A percentile compares a stretch with the other conserved stretches of the same genome.
phyloP scores from a whole-genome alignment of 441 rosid genomes.

The Brassica balearica region DNA sequence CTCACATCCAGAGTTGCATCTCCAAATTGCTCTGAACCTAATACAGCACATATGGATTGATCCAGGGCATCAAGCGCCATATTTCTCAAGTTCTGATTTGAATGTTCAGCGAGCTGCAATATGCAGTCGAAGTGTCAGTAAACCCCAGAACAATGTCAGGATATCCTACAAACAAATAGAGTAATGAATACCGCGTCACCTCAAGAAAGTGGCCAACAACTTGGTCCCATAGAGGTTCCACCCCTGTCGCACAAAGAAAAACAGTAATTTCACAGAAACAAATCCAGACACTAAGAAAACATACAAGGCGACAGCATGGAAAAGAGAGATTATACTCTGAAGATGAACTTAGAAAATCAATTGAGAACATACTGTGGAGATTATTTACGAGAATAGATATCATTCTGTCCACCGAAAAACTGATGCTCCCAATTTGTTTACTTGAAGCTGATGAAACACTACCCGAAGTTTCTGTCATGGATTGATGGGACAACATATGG shows the following conservation, averaged over 20 bases:
- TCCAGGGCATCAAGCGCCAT: conserved; percentile 97
- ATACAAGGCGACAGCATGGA: conserved; percentile 17
- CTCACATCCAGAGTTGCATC: conserved; percentile 66
- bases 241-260: conserved; percentile 60
- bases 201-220: conserved; percentile 92
- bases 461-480: conserved; percentile 75
- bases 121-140: conserved; percentile 48
- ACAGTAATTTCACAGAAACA: conserved; percentile 32
- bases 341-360: conserved; percentile 20
- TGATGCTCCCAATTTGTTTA: conserved; percentile 85
- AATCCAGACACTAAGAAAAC: conserved; percentile 20
- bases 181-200: conserved; percentile 55
- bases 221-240: conserved; percentile 95
- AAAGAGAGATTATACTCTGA: conserved; percentile 23
- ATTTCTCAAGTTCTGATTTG: conserved; percentile 81
- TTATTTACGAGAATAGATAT: conserved; percentile 93
- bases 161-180: conserved; percentile 37
- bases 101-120: conserved; percentile 90
- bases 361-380: conserved; percentile 86
- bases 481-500: conserved; percentile 84
- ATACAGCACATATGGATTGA: conserved; percentile 91
- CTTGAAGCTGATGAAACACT: conserved; percentile 78
- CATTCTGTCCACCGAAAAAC: conserved; percentile 96
- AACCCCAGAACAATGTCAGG: conserved; percentile 37
- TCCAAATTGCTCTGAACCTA: conserved; percentile 88